Conservation (phyloP, 768 basidiomycete genomes). For the Russula virescens region DNA sequence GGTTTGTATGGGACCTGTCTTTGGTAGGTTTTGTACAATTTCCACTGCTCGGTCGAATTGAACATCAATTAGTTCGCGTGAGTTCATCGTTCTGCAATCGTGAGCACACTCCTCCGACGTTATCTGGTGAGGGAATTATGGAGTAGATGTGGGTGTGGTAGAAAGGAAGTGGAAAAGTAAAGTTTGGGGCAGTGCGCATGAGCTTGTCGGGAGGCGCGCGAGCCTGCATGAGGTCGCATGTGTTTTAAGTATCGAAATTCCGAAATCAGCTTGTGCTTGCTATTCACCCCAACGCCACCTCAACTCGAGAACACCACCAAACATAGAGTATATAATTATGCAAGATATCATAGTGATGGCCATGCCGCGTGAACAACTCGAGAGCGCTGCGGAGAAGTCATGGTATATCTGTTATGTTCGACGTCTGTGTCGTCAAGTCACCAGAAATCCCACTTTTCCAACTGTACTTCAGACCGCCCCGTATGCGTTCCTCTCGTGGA, state of each 20-base stretch:
- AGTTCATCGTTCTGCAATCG: slow-evolving; percentile 42
- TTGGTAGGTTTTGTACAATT: slow-evolving; percentile 88
- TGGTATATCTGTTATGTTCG: not conserved
- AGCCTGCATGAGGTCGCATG: not conserved
- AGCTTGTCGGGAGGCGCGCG: no score
- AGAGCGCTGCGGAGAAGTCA: not conserved
- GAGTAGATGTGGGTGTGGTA: not conserved
- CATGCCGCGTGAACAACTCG: not conserved
- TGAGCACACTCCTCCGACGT: not conserved
- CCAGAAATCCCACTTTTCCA: slow-evolving; percentile 59
- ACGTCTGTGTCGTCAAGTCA: not conserved
- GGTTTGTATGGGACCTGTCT: slow-evolving; percentile 92
- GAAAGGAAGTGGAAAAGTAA: not conserved
- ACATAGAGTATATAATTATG: not conserved
- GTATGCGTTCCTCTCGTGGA: slow-evolving; percentile 54
- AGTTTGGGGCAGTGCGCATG: not conserved
- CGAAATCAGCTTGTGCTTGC: not conserved
- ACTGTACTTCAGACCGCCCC: slow-evolving; percentile 65
- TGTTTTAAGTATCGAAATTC: slow-evolving; percentile 2
- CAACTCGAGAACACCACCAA: not conserved
- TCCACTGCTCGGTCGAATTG: slow-evolving; percentile 94
- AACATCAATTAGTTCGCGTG: slow-evolving; percentile 62
- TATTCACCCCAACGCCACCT: not conserved
- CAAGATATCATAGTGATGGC: not conserved
- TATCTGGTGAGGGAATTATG: not conserved